Evolutionary conservation across 75 land plant species (phyloP).

Genomic region (Cunninghamia lanceolata): DNA sequence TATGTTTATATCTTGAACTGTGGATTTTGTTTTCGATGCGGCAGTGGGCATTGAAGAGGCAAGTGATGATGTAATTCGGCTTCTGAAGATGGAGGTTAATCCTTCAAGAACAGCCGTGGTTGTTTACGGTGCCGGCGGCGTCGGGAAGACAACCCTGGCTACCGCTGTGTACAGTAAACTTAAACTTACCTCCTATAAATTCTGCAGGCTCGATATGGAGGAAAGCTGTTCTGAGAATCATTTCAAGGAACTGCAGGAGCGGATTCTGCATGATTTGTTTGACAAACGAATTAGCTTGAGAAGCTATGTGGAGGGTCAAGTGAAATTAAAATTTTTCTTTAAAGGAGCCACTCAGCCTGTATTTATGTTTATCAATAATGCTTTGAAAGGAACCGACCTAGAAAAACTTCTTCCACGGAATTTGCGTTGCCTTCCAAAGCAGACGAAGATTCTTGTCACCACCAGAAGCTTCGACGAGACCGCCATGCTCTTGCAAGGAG

Average conservation of each 20-base stretch:
- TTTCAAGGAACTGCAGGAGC: background rate
- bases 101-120: background rate
- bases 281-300: background rate
- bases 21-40: too few species aligned
- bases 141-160: background rate
- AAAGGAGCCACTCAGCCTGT: background rate
- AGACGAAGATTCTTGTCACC: background rate
- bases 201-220: background rate
- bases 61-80: background rate
- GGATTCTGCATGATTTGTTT: background rate
- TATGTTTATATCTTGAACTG: too few species aligned
- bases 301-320: background rate
- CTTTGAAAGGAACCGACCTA: background rate
- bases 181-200: background rate
- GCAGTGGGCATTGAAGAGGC: background rate
- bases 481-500: background rate
- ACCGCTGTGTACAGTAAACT: background rate
- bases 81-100: background rate
- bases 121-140: background rate
- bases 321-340: too few species aligned
- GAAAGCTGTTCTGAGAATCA: background rate
- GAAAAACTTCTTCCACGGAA: background rate
- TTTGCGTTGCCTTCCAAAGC: background rate
- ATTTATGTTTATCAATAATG: background rate
- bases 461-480: background rate